Base-by-base conservation (phyloP, 306 rosid species). In the Cicer judaicum region DNA sequence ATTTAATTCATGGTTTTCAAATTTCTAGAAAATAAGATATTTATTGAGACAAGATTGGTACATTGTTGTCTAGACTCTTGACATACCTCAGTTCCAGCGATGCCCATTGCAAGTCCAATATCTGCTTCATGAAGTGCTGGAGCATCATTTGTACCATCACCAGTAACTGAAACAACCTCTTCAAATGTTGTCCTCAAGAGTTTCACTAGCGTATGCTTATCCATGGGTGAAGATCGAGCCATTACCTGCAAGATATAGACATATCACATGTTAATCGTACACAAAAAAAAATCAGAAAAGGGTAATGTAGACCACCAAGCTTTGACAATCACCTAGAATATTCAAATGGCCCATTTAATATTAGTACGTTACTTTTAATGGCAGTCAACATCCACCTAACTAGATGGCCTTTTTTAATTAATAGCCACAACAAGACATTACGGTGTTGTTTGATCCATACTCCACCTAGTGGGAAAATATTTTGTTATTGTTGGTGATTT, bases 91-190 rank as follows among this genome's bases (percentile, higher is more conserved):
- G 98, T 94, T 77, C 98, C 98, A 76, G 98, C 85, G 74, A 94
- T 94, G 79, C 96, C 99, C 99, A 94, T 94, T 79, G 99, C 99
- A 75, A 94, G 89, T 72, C 99, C 99, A 80, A 94, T 92, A 80
- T 94, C 99, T 73, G 97, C 99, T 92, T 94, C 99, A 73, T 94
- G 99, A 74, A 94, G 99, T 10, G 99, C 99, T 5, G 99, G 99
- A 65, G 99, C 97, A 76, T 94, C 99, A 63, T 94, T 94, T 68
- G 99, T 91, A 79, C 99, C 99, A 70, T 94, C 99, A 53, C 99
- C 99, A 8, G 99, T 94, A 73, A 92, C 99, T 52, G 97, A 91
- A 72, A 94, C 99, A 74, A 94, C 97, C 67, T 94, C 99, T 87
- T 86, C 81, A 56, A 94, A 90, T 75, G 95, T 94, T 64, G 97